phyloP scores from a whole-genome alignment of 2,329 filamentous ascomycete species.

The Ophiocordyceps sinensis region DNA sequence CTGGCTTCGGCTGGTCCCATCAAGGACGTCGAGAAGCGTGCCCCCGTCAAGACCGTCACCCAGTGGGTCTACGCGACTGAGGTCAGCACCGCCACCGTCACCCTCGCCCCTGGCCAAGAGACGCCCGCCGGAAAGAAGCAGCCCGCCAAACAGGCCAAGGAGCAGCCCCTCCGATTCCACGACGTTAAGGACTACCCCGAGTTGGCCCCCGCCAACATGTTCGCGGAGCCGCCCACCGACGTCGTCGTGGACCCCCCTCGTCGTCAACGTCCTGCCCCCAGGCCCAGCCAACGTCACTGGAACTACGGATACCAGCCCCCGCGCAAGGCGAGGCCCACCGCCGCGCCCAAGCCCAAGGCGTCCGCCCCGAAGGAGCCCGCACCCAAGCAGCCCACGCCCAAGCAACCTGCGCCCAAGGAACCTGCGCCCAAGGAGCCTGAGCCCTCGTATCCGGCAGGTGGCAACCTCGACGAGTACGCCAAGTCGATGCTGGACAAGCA shows the following conservation, averaged over 20 bases:
- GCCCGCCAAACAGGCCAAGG: background rate
- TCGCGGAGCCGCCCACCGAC: no score
- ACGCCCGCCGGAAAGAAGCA: constrained; percentile 3
- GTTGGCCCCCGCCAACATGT: background rate
- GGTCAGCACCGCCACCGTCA: constrained; percentile 23
- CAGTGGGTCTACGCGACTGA: constrained; percentile 22
- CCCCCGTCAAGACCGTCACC: constrained; percentile 15
- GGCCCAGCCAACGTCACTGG: no score
- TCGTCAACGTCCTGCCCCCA: background rate
- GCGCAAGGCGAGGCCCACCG: constrained; percentile 4
- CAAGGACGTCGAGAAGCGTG: constrained; percentile 18
- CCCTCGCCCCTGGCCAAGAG: constrained; percentile 23
- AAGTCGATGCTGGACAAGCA: constrained; percentile 51
- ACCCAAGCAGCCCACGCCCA: no score
- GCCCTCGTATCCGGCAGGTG: background rate
- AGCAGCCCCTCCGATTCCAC: background rate
- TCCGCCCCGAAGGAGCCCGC: constrained; percentile 7
- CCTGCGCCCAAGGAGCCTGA: constrained; percentile 2
- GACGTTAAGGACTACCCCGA: background rate
- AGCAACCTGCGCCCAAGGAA: background rate
- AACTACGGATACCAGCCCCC: background rate
- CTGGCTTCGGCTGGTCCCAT: constrained; percentile 30
- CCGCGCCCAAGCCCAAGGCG: constrained; percentile 8
- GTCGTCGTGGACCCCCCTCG: no score
- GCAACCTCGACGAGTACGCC: constrained; percentile 13